phyloP scores from a whole-genome alignment of 2,329 filamentous ascomycete species.

The Calonectria pteridis region DNA sequence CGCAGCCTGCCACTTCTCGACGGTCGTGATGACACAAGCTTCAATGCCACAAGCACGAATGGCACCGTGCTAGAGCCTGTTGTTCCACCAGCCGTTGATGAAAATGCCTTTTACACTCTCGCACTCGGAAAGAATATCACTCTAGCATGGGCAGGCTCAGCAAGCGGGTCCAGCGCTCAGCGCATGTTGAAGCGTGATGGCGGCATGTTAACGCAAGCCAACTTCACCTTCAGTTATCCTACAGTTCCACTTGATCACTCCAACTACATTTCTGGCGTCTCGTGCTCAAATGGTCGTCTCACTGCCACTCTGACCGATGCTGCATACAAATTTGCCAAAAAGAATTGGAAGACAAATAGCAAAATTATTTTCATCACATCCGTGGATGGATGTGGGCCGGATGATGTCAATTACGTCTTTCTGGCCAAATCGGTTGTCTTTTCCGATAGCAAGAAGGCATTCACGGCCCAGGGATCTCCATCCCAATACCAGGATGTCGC shows the following conservation, averaged over 20 bases:
- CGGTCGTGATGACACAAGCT: background rate
- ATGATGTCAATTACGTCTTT: slow-evolving; percentile 26
- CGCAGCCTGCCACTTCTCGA: background rate
- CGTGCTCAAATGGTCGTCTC: background rate
- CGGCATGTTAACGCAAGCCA: slow-evolving; percentile 20
- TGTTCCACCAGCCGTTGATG: slow-evolving; percentile 24
- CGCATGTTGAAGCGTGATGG: slow-evolving; percentile 26
- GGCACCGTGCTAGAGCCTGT: slow-evolving; percentile 22
- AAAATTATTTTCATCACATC: slow-evolving; percentile 29
- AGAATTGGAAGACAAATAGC: background rate
- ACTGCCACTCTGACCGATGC: background rate
- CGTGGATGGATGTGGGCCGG: slow-evolving; percentile 17
- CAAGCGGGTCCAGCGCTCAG: background rate
- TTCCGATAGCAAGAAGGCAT: slow-evolving; percentile 4
- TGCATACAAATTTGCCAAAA: slow-evolving; percentile 28
- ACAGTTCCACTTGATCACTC: slow-evolving; percentile 30
- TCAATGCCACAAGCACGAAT: background rate
- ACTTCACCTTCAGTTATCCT: slow-evolving; percentile 30
- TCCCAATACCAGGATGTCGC: background rate
- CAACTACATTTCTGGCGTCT: background rate
- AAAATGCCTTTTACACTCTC: slow-evolving; percentile 13
- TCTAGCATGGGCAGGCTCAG: slow-evolving; percentile 29
- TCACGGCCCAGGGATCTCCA: background rate
- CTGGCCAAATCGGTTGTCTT: slow-evolving; percentile 12
- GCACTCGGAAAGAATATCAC: background rate